phyloP scores from a whole-genome alignment of 1,139 yeast species.

The Meyerozyma elateridarum region DNA sequence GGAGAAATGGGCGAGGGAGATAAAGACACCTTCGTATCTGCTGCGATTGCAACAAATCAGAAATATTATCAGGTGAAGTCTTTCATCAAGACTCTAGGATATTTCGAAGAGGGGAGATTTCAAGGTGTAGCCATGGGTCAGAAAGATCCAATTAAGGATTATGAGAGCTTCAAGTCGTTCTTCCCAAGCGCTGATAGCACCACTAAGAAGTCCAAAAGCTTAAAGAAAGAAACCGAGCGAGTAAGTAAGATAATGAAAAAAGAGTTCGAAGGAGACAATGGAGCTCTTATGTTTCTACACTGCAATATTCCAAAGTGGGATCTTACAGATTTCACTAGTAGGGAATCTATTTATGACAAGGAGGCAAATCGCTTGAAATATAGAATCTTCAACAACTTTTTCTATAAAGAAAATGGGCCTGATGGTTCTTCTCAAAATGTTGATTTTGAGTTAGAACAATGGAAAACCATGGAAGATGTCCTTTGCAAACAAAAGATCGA shows the following conservation, averaged over 20 bases:
- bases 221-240: not conserved
- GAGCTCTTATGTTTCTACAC: constrained; percentile 3
- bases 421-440: constrained; percentile 9
- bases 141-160: constrained; percentile 1
- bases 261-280: constrained; percentile 4
- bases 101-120: constrained; percentile 5
- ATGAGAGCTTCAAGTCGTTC: not conserved
- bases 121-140: constrained; percentile 5
- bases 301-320: constrained; percentile 5
- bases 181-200: not conserved
- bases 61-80: constrained; percentile 52
- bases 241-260: not conserved
- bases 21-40: constrained; percentile 18
- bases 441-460: constrained; percentile 34
- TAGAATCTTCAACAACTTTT: constrained; percentile 27
- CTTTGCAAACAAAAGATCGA: constrained; percentile 24
- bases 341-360: constrained; percentile 26
- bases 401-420: constrained; percentile 13
- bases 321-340: constrained; percentile 7
- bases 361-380: constrained; percentile 23
- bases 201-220: not conserved
- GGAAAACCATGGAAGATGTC: constrained; percentile 26
- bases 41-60: constrained; percentile 13
- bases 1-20: constrained; percentile 57
- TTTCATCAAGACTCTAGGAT: constrained; percentile 12